These are phyloP conservation scores for Raffaelea ambrosiae DNA, from an alignment of 2,329 filamentous ascomycete species.

Conservation along the genomic window DNA sequence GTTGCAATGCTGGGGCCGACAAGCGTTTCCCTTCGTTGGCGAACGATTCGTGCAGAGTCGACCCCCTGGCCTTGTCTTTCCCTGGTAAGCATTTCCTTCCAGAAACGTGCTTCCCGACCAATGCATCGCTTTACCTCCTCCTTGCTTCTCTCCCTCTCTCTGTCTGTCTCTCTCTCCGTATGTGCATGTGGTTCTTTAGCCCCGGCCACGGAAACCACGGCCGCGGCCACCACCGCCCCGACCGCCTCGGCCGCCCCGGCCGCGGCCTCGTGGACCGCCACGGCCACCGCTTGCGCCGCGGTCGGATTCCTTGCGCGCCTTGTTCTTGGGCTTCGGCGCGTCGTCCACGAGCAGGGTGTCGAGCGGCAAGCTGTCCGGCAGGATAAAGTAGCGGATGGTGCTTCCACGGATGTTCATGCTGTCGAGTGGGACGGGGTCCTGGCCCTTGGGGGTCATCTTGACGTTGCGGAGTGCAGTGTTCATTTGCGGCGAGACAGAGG, in stretches of 20 bases:
- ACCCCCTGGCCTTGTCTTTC: no score
- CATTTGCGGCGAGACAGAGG: constrained; percentile 95
- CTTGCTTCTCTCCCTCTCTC: no score
- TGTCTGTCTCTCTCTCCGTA: no score
- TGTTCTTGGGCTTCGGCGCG: constrained; percentile 98
- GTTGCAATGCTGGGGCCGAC: no score
- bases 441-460: constrained; percentile 88
- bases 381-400: constrained; percentile 92
- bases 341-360: constrained; percentile 96
- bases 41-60: no score
- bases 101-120: no score
- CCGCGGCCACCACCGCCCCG: constrained; percentile 8
- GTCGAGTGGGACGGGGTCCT: constrained; percentile 81
- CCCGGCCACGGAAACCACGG: constrained; percentile 12
- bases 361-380: constrained; percentile 88
- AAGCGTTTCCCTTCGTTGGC: background rate
- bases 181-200: no score
- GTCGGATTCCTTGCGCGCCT: constrained; percentile 85
- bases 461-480: constrained; percentile 93
- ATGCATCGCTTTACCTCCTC: no score
- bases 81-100: no score
- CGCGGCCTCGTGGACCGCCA: constrained; percentile 21
- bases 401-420: constrained; percentile 95
- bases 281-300: constrained; percentile 33
- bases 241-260: constrained; percentile 19